These are phyloP conservation scores for Arthrobotrys sinensis DNA, from an alignment of 2,329 filamentous ascomycete genomes.

Conservation along the genomic window DNA sequence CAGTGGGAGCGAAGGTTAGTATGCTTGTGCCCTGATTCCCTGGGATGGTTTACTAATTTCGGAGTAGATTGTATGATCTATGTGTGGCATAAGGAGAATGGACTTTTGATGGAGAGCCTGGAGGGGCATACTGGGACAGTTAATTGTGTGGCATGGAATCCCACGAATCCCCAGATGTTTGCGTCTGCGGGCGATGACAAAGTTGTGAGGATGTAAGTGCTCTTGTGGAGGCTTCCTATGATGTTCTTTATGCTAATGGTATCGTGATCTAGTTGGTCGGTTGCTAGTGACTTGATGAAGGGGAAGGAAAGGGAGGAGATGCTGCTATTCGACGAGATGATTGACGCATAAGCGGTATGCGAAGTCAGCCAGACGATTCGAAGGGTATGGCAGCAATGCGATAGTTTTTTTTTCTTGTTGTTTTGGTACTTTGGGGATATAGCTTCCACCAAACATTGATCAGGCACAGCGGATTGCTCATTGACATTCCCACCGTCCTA, in stretches of 20 bases:
- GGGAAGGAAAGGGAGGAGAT: constrained; percentile 53
- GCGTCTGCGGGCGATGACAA: constrained; percentile 92
- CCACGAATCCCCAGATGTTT: constrained; percentile 84
- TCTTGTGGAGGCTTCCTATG: not conserved
- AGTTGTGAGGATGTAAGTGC: constrained; percentile 84
- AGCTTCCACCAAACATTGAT: not conserved
- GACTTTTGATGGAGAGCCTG: constrained; percentile 81
- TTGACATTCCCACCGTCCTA: constrained; percentile 11
- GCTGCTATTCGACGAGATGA: constrained; percentile 44
- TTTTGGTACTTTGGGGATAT: constrained; percentile 26
- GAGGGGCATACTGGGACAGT: constrained; percentile 83
- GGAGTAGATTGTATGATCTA: constrained; percentile 78
- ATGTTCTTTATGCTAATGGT: constrained; percentile 8
- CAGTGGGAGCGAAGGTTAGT: constrained; percentile 88
- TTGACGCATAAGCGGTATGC: constrained; percentile 43
- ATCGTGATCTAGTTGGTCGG: constrained; percentile 42
- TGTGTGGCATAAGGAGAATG: constrained; percentile 92
- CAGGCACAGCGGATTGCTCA: not conserved
- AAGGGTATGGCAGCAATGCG: not conserved
- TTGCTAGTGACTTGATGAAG: constrained; percentile 43
- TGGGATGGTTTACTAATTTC: constrained; percentile 1
- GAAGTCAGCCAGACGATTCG: constrained; percentile 7
- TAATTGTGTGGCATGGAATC: constrained; percentile 92
- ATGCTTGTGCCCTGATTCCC: not conserved
- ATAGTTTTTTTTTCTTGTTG: constrained; percentile 35